Percentiles rank a stretch among this genome's conserved stretches.
phyloP scores from a whole-genome alignment of 441 rosid species.

The Adansonia madagascariensis region DNA sequence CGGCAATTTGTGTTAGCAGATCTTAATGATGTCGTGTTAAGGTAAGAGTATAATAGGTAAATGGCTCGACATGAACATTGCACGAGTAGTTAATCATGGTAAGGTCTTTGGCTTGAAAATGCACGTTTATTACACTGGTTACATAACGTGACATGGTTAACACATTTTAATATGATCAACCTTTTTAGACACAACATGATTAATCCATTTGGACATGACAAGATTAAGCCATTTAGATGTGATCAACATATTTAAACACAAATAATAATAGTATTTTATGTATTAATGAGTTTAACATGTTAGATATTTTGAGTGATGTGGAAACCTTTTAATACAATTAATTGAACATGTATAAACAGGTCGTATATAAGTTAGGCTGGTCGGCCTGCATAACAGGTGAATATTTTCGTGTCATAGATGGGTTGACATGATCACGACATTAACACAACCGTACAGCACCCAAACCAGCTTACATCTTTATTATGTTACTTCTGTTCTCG shows the following conservation, averaged over 20 bases:
- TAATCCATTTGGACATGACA: neutral
- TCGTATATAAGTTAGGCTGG: neutral
- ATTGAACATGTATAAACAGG: neutral
- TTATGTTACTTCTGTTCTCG: neutral
- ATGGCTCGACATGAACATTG: neutral
- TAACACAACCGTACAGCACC: neutral
- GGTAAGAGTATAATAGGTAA: neutral
- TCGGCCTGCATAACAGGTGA: neutral
- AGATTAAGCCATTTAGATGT: neutral
- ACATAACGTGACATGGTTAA: neutral
- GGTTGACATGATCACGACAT: neutral
- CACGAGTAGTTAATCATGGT: neutral
- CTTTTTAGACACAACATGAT: neutral
- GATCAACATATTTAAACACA: neutral
- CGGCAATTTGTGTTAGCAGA: neutral
- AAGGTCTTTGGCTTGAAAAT: neutral
- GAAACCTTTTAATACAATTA: neutral
- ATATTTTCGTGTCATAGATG: neutral
- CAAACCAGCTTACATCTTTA: neutral
- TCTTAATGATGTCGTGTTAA: neutral
- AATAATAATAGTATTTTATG: neutral
- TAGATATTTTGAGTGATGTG: neutral
- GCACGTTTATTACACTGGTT: neutral
- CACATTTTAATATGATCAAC: neutral
- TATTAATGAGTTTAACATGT: conserved; percentile 5